Evolutionary conservation across 495 filamentous ascomycete species (phyloP), one percentile per base, ranked within the genome.

Genomic region (Aspergillus sparsus): DNA sequence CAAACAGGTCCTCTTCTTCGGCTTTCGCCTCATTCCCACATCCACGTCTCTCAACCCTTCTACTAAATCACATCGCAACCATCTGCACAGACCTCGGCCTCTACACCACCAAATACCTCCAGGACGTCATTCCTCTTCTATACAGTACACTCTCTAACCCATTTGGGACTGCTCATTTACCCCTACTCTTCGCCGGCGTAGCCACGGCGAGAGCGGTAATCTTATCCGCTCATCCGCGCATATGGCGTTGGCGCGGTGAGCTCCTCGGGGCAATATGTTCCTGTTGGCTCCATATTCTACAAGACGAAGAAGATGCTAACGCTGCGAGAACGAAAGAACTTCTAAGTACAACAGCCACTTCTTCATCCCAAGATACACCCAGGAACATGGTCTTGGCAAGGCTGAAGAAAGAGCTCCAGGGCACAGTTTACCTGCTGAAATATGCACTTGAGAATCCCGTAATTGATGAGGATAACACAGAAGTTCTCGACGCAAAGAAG

Each of bases 181-280:
- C 77, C 3, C 72, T 89, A 0, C 73, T 95, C 0, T 46, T 75
- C 2, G 73, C 80, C 0, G 83, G 87, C 2, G 68, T 82, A 6
- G 64, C 75, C 8, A 75, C 85, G 1, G 56, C 91, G 32, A 80
- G 87, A 50, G 72, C 73, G 0, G 75, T 89, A 11, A 73, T 96
- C n/a, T 60, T 82, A 21, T 87, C 79, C 46, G 84, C 82, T n/a
- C 93, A 94, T 85, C 86, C 89, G 10, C 78, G 92, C 0, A 73
- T 96, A 15, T 79, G 74, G 62, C 66, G 68, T 44, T 87, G 88
- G 77, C 77, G 83, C 31, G 85, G 82, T n/a, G 89, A 93, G 68
- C 72, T 95, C 13, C 60, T 96, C 53, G 84, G 80, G 46, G 86
- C 78, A 0, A 57, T 92, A 0, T 75, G 80, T 31, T 65, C 86